Evolutionary conservation across 805 yeast species (phyloP), one percentile per base, ranked within the genome.

Genomic region (Candida ovalis): DNA sequence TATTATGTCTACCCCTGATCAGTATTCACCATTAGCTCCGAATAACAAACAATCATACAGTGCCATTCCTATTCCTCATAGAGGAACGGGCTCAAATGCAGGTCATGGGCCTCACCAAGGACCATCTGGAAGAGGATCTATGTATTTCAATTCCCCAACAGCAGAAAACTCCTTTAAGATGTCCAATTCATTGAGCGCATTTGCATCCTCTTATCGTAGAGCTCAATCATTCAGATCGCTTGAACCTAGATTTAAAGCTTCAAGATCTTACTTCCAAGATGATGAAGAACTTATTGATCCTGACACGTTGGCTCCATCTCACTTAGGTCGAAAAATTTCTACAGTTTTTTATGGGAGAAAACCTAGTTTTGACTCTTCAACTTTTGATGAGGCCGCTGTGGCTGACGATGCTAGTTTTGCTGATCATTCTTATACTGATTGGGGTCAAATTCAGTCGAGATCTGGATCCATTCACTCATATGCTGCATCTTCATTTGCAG

Each of bases 161-260:
- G 15, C 35, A 30, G 35, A 78, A 23, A 84, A 84, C 2, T 52
- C 45, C 8, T 81, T 86, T 18, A 81, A 80, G 61, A 74, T 74
- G 59, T 85, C 88, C 17, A 86, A 86, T 66, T 85, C 94, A 1
- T 63, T 88, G 38, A 81, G 84, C 49, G 81, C 86, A 47, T 88
- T 88, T 67, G 95, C 95, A 1, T 80, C 87, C 13, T 88, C 96
- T 0, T 81, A 76, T 60, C 77, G 81, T 36, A 76, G 96, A 62
- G 94, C 96, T 1, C 92, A 87, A 62, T 80, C 89, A 2, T 78
- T 75, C 62, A 73, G 77, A 43, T 77, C 81, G 12, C 57, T 77
- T 25, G 83, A 78, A 55, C 74, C 76, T 24, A 72, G 76, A 32
- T 80, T 86, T 55, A 78, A 74, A 57, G 77, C 81, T 7, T 69